These are phyloP conservation scores for Podaxis pistillaris DNA, from an alignment of 768 basidiomycete genomes.

Conservation along the genomic window DNA sequence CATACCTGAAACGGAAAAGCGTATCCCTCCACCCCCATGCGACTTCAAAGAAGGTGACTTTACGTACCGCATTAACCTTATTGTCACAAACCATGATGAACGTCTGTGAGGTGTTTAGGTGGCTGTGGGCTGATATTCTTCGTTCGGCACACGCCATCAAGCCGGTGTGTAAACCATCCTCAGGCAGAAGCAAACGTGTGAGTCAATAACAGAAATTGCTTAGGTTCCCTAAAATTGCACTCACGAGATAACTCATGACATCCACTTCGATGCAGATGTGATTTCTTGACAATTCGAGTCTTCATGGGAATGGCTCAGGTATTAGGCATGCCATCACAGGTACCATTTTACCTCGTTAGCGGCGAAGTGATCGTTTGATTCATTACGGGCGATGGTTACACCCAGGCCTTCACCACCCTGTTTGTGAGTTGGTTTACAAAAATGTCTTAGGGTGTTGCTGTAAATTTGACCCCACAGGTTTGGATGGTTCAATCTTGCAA, in stretches of 20 bases:
- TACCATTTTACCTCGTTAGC: neutral
- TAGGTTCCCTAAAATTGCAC: neutral
- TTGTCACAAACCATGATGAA: neutral
- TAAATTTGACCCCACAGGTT: neutral
- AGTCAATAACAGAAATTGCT: neutral
- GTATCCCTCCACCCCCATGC: neutral
- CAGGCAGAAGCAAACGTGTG: constrained; percentile 7
- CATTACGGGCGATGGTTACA: neutral
- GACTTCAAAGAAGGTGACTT: neutral
- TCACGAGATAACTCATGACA: neutral
- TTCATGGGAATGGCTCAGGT: constrained; percentile 1
- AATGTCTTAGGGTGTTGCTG: neutral
- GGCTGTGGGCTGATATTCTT: neutral
- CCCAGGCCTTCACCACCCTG: neutral
- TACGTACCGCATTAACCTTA: neutral
- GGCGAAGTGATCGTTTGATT: neutral
- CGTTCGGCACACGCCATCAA: neutral
- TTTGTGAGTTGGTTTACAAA: neutral
- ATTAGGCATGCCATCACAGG: neutral
- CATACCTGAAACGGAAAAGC: constrained; percentile 10
- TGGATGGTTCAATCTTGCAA: neutral
- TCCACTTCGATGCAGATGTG: neutral
- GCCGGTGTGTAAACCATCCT: neutral
- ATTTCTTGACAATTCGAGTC: neutral
- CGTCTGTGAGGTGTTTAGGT: neutral